Conservation (phyloP, 2,329 filamentous ascomycete species). For the Xylariaceae sp. region DNA sequence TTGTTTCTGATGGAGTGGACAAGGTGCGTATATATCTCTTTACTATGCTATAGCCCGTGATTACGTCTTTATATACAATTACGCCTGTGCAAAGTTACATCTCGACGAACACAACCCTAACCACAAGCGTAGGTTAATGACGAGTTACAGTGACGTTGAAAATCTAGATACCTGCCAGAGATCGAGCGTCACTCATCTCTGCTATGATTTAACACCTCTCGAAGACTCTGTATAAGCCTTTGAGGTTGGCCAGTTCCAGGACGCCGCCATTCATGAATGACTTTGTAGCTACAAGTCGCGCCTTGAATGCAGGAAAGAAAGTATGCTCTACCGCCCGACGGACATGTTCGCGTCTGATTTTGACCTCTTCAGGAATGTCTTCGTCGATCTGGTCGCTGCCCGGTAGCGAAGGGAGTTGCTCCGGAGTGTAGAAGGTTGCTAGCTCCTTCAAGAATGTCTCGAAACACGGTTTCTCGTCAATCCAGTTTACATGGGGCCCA, state of each 20-base stretch:
- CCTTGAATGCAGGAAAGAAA: slow-evolving; percentile 85
- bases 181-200: no score
- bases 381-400: slow-evolving; percentile 32
- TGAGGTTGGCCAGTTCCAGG: slow-evolving; percentile 85
- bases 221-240: slow-evolving; percentile 90
- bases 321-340: slow-evolving; percentile 74
- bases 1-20: no score
- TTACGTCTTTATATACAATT: no score
- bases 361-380: slow-evolving; percentile 44
- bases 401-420: slow-evolving; percentile 60
- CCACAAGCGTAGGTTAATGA: no score
- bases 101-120: no score
- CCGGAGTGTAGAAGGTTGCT: slow-evolving; percentile 86
- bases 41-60: no score
- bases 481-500: slow-evolving; percentile 86
- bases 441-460: slow-evolving; percentile 79
- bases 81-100: no score
- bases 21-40: no score
- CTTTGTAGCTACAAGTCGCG: slow-evolving; percentile 76
- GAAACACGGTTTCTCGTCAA: slow-evolving; percentile 79
- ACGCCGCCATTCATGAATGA: slow-evolving; percentile 69
- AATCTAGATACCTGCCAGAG: no score
- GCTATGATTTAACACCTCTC: slow-evolving; percentile 66
- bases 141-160: no score
- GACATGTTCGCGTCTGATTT: slow-evolving; percentile 63